These are phyloP conservation scores for Citrus inodora DNA, from an alignment of 345 rosid species.

Conservation along the genomic window DNA sequence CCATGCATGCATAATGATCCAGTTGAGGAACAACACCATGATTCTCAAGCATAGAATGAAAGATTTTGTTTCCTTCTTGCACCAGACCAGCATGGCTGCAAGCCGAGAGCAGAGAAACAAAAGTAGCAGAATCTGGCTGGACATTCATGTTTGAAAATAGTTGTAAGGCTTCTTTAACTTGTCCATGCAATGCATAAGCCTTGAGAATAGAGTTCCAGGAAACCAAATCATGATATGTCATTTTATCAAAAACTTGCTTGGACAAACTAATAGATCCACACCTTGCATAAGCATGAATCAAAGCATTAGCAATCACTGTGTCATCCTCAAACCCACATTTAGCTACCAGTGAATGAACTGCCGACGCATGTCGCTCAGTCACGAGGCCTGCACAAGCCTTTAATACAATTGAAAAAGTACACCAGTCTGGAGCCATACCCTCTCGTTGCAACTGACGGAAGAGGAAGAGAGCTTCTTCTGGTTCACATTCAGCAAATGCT, in stretches of 20 bases:
- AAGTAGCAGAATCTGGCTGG: constrained; percentile 70
- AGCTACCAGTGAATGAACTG: constrained; percentile 59
- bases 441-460: constrained; percentile 47
- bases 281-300: constrained; percentile 84
- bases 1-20: constrained; percentile 84
- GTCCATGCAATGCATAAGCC: constrained; percentile 78
- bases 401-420: constrained; percentile 65
- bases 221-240: constrained; percentile 49
- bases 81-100: constrained; percentile 87
- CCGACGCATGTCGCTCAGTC: constrained; percentile 50
- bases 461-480: constrained; percentile 61
- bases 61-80: constrained; percentile 63
- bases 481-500: constrained; percentile 64
- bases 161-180: constrained; percentile 56
- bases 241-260: constrained; percentile 59
- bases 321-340: constrained; percentile 64
- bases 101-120: constrained; percentile 76
- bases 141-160: constrained; percentile 61
- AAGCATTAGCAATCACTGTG: constrained; percentile 57
- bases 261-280: constrained; percentile 67
- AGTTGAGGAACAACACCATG: constrained; percentile 56
- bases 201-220: constrained; percentile 93
- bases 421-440: constrained; percentile 63
- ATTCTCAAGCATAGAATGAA: constrained; percentile 49
- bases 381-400: constrained; percentile 85